Conservation (phyloP, 768 basidiomycete genomes). For the Chalciporus sphaerocephalus region DNA sequence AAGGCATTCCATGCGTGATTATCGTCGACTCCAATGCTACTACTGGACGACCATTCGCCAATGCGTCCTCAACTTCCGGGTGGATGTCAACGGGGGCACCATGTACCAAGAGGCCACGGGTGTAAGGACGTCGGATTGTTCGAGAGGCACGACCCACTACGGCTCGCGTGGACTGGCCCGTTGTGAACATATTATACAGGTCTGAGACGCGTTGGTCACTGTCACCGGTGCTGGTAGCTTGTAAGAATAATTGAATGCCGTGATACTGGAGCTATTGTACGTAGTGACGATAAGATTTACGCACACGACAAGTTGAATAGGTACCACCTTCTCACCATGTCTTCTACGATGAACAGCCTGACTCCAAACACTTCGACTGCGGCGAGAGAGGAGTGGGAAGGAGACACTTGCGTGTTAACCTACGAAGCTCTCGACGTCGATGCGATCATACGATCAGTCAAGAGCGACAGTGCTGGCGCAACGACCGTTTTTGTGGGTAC, state of each 20-base stretch:
- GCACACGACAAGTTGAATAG: background rate
- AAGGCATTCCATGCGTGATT: slow-evolving; percentile 89
- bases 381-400: slow-evolving; percentile 23
- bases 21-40: slow-evolving; percentile 92
- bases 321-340: background rate
- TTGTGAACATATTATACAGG: slow-evolving; percentile 14
- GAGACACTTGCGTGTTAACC: slow-evolving; percentile 47
- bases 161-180: slow-evolving; percentile 3
- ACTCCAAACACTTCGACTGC: slow-evolving; percentile 23
- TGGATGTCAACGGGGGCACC: slow-evolving; percentile 57
- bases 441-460: slow-evolving; percentile 57
- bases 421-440: slow-evolving; percentile 54
- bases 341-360: slow-evolving; percentile 18
- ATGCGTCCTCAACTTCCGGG: slow-evolving; percentile 81
- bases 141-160: slow-evolving; percentile 3
- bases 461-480: slow-evolving; percentile 64
- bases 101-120: slow-evolving; percentile 1
- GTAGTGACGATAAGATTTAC: background rate
- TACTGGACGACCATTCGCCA: slow-evolving; percentile 58
- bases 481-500: slow-evolving; percentile 78
- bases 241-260: no score
- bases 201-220: background rate
- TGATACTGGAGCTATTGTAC: background rate
- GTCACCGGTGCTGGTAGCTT: no score
- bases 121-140: slow-evolving; percentile 1